phyloP scores from a whole-genome alignment of 371 early-diverging fungal genomes.

The Gilbertella persicaria region DNA sequence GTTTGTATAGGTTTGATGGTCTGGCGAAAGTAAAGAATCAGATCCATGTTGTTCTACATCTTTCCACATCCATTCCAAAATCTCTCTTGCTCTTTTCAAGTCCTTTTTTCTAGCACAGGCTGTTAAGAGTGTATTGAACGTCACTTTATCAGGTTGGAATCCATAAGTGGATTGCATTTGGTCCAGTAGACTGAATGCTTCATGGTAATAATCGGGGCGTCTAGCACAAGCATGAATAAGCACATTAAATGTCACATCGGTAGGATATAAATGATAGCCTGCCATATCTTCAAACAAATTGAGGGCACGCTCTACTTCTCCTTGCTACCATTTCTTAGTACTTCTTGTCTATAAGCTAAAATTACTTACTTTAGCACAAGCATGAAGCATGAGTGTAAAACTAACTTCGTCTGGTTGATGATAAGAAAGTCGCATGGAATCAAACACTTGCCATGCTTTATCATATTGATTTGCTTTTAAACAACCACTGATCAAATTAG shows the following conservation, averaged over 20 bases:
- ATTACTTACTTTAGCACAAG: slow-evolving; percentile 72
- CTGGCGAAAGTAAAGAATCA: slow-evolving; percentile 41
- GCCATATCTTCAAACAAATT: slow-evolving; percentile 86
- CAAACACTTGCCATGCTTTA: slow-evolving; percentile 90
- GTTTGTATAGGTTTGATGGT: slow-evolving; percentile 62
- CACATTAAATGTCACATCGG: slow-evolving; percentile 83
- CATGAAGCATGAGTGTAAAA: slow-evolving; percentile 89
- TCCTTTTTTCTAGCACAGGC: slow-evolving; percentile 75
- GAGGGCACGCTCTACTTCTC: slow-evolving; percentile 81
- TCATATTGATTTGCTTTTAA: slow-evolving; percentile 65
- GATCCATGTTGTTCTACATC: slow-evolving; percentile 22
- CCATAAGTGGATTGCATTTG: slow-evolving; percentile 82
- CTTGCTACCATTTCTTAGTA: slow-evolving; percentile 33
- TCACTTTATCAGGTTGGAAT: slow-evolving; percentile 74
- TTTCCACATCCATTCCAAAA: slow-evolving; percentile 62
- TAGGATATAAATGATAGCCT: slow-evolving; percentile 63
- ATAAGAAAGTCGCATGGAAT: slow-evolving; percentile 82
- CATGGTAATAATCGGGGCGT: slow-evolving; percentile 78
- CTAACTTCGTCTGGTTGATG: slow-evolving; percentile 77
- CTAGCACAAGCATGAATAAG: slow-evolving; percentile 85
- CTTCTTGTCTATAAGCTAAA: not conserved
- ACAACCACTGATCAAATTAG: slow-evolving; percentile 83
- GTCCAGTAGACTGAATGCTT: slow-evolving; percentile 77
- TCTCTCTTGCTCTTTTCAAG: slow-evolving; percentile 59
- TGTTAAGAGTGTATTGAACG: slow-evolving; percentile 80